Base-by-base conservation (phyloP, 1,284 basidiomycete species). In the Veloboletus limbatus region DNA sequence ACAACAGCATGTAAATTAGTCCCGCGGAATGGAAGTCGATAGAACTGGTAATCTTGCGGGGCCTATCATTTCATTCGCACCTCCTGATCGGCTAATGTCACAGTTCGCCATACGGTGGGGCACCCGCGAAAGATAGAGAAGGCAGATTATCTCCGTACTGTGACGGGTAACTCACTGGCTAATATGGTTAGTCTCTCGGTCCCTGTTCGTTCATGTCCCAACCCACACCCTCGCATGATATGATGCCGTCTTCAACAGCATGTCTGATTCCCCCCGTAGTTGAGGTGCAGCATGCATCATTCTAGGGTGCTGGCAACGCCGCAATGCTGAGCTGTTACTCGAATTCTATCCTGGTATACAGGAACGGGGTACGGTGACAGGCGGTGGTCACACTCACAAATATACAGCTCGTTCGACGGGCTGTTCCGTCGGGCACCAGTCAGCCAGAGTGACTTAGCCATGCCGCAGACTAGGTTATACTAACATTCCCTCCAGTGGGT, bases 21-120 rank as follows among this genome's bases (percentile, higher is more conserved):
- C 45, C 43, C 42, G 54, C 31, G 40, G 49, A 52, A 63, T 63
- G 60, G 56, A 62, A 65, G 52, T 33, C 34, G 25, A 54, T 45
- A 10, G 9, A 47, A 39, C 18, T 38, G 43, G 52, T 33, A 36
- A 45, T 40, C 41, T 38, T 48, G 49, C 49, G 47, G 46, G 37
- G 13, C 59, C 49, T 50, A 49, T 46, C 46, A 48, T 33, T 17
- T 59, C 47, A 51, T 45, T 54, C 30, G 27, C 26, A 34, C 31
- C 38, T 42, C 32, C 30, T 54, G 36, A 50, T 47, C 39, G 40
- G 54, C 35, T 27, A 35, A 33, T 17, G 13, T 24, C 27, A n/a
- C 22, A 16, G 20, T 43, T 27, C 11, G 32, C 35, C 48, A 47
- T 36, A 37, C 22, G 36, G 20, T 10, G 6, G 14, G 31, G 13